Evolutionary conservation across 1,284 basidiomycete species (phyloP).

Genomic region (Xerocomus nothofagi): DNA sequence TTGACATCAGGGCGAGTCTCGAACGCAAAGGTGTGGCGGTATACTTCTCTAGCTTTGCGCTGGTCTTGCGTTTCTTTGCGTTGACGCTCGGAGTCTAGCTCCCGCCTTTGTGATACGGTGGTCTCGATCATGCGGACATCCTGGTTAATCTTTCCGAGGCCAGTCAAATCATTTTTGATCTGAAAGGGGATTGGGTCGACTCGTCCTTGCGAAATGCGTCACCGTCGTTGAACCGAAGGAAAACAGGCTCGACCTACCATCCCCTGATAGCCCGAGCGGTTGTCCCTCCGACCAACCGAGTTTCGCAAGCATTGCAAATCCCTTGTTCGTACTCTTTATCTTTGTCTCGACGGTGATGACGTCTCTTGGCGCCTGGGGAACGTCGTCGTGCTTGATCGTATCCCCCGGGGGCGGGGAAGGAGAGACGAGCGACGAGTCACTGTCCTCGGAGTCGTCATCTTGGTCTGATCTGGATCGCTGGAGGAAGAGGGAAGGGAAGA

Average conservation of each 20-base stretch:
- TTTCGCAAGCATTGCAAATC: slow-evolving; percentile 75
- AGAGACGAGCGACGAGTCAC: slow-evolving; percentile 67
- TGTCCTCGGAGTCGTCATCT: slow-evolving; percentile 41
- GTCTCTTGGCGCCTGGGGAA: slow-evolving; percentile 51
- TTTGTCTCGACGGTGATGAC: slow-evolving; percentile 76
- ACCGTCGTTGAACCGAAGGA: neutral
- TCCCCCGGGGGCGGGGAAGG: slow-evolving; percentile 54
- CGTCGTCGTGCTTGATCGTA: slow-evolving; percentile 66
- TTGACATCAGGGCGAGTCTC: slow-evolving; percentile 5
- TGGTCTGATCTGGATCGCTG: slow-evolving; percentile 57
- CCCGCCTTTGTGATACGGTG: slow-evolving; percentile 76
- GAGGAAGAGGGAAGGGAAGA: slow-evolving; percentile 44
- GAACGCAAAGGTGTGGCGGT: neutral
- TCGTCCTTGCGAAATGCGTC: slow-evolving; percentile 50
- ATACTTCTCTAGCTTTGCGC: slow-evolving; percentile 65
- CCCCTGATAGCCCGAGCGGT: slow-evolving; percentile 70
- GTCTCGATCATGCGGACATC: slow-evolving; percentile 80
- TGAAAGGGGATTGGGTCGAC: slow-evolving; percentile 79
- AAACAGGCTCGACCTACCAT: slow-evolving; percentile 46
- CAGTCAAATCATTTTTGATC: slow-evolving; percentile 72
- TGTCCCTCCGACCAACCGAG: slow-evolving; percentile 80
- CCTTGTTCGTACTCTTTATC: slow-evolving; percentile 73
- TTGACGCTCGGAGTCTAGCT: slow-evolving; percentile 74
- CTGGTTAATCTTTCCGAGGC: slow-evolving; percentile 73
- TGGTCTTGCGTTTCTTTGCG: slow-evolving; percentile 77